Evolutionary conservation across 371 early-diverging fungal species (phyloP).

Genomic region (Lichtheimia hyalospora): DNA sequence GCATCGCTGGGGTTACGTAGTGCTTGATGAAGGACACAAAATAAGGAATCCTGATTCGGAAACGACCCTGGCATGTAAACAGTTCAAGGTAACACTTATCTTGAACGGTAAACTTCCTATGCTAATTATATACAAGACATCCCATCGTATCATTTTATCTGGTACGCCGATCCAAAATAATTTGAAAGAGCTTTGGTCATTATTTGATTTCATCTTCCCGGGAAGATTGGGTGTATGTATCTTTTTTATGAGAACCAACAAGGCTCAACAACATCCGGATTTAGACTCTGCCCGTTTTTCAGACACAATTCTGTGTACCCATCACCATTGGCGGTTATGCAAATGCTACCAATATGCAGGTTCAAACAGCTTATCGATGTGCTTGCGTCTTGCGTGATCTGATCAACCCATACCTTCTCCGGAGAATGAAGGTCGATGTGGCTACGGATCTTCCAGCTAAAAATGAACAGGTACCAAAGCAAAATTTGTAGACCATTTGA

Average conservation of each 20-base stretch:
- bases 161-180: slow-evolving; percentile 99
- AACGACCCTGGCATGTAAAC: slow-evolving; percentile 86
- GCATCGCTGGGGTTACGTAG: slow-evolving; percentile 85
- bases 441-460: slow-evolving; percentile 92
- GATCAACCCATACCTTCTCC: slow-evolving; percentile 92
- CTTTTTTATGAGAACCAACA: neutral
- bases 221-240: slow-evolving; percentile 83
- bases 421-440: slow-evolving; percentile 94
- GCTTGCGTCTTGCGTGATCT: slow-evolving; percentile 88
- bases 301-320: slow-evolving; percentile 88
- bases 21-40: slow-evolving; percentile 98
- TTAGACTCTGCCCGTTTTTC: slow-evolving; percentile 87
- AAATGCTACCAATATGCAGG: slow-evolving; percentile 83
- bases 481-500: neutral
- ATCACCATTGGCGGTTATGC: slow-evolving; percentile 93
- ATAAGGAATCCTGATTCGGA: slow-evolving; percentile 95
- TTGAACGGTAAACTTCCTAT: too few species aligned
- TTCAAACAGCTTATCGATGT: slow-evolving; percentile 92
- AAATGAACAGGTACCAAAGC: slow-evolving; percentile 74
- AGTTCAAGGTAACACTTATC: slow-evolving; percentile 50
- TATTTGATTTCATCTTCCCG: slow-evolving; percentile 96
- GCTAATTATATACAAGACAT: slow-evolving; percentile 51
- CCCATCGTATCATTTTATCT: slow-evolving; percentile 87
- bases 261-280: neutral
- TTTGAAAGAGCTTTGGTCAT: slow-evolving; percentile 94